Evolutionary conservation across 768 basidiomycete species (phyloP), one percentile per base, ranked within the genome.

Genomic region (Mycena vitilis): DNA sequence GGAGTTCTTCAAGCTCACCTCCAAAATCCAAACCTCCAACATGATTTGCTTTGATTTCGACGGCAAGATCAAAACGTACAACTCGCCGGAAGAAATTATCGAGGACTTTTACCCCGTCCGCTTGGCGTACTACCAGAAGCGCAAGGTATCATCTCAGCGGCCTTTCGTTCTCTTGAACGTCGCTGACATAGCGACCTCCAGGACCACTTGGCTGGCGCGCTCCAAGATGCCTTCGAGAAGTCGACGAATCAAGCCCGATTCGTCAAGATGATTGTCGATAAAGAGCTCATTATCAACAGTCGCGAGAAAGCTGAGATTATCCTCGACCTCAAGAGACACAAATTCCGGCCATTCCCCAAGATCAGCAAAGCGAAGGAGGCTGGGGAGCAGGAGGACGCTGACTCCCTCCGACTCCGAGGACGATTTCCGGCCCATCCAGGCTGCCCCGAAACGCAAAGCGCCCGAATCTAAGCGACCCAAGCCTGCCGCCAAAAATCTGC

Each of bases 31-130:
- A 78, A 98, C 95, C 18, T 87, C 89, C 77, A 99, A 99, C 82
- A 99, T 99, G 98, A 98, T 99, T 20, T 96, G 95, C 80, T 99
- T 99, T 79, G 97, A 99, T 79, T 88, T 94, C 68, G 93, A 96
- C 20, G 92, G 95, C 73, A 98, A 97, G 83, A 97, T 99, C 82
- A 95, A 91, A 82, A 96, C 91, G 80, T 99, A 98, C 78, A 83
- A 87, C 20, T 87, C 90, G 0, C 89, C 98, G 0, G 98, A 99
- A 76, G 92, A 96, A 72, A 94, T 99, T 60, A 79, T 99, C 52
- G 90, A 94, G 71, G 96, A 98, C 45, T 99, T 98, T 77, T 99
- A 94, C 76, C 93, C 94, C 34, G 82, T 90, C 63, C 89, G 98
- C 18, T 81, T 99, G 70, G 90, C 93, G 34, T 95, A 88, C 80